Percentiles rank a stretch among this genome's conserved stretches.
These are phyloP conservation scores for Aspergillus aculeatinus DNA, from an alignment of 2,329 filamentous ascomycete genomes.

Conservation along the genomic window DNA sequence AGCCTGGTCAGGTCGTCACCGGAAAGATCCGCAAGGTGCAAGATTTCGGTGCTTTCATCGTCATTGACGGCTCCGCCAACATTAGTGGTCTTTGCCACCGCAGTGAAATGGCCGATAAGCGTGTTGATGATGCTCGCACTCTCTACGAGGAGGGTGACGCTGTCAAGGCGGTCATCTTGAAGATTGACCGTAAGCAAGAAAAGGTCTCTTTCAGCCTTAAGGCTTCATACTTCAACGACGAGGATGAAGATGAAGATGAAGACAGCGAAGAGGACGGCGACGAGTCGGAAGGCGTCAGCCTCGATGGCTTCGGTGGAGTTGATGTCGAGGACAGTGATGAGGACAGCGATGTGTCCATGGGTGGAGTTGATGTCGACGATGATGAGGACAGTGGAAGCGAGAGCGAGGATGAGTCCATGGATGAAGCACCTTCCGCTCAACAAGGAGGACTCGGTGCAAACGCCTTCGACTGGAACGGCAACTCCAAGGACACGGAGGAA, in stretches of 20 bases:
- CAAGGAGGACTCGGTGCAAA: slow-evolving; percentile 63
- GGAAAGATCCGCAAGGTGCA: slow-evolving; percentile 92
- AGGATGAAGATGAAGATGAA: slow-evolving; percentile 48
- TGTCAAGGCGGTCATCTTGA: slow-evolving; percentile 89
- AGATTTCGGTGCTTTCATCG: slow-evolving; percentile 91
- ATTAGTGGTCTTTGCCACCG: slow-evolving; percentile 92
- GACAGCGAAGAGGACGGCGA: slow-evolving; percentile 49
- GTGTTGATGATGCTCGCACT: slow-evolving; percentile 79
- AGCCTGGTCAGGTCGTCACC: slow-evolving; percentile 76
- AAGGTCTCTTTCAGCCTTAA: slow-evolving; percentile 89
- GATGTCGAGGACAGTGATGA: slow-evolving; percentile 37
- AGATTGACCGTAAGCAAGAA: slow-evolving; percentile 70
- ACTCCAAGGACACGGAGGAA: slow-evolving; percentile 56
- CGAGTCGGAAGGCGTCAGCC: slow-evolving; percentile 33
- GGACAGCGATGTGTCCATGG: slow-evolving; percentile 40
- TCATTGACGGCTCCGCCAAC: slow-evolving; percentile 81
- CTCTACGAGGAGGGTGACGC: slow-evolving; percentile 85
- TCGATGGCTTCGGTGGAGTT: slow-evolving; percentile 33
- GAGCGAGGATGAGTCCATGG: slow-evolving; percentile 44
- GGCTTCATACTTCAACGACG: slow-evolving; percentile 78
- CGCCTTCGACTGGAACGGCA: slow-evolving; percentile 86
- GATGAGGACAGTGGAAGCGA: slow-evolving; percentile 46
- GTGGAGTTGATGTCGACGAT: slow-evolving; percentile 47
- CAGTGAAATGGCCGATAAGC: slow-evolving; percentile 83
- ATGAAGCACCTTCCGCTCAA: slow-evolving; percentile 39